Evolutionary conservation across 2,329 filamentous ascomycete genomes (phyloP), one percentile per base, ranked within the genome.

Genomic region (Fusarium sp.): DNA sequence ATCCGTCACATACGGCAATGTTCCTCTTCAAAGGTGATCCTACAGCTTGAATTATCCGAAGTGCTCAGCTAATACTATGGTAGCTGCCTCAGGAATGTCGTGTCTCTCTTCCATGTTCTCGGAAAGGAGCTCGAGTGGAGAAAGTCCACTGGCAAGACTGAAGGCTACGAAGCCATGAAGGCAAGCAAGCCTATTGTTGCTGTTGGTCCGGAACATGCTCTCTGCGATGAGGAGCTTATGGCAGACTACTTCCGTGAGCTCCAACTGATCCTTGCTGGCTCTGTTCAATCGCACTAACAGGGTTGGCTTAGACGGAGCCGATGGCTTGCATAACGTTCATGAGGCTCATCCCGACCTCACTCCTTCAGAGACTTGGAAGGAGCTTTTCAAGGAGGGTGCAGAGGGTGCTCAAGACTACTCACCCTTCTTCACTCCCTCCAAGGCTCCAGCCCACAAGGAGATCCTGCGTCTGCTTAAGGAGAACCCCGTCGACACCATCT

Each of bases 1-100:
- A 66, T 97, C 95, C 2, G 89, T 98, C 69, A 98, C 95, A 1
- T 98, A 96, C 82, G 96, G 96, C 66, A 99, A 99, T 80, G 94
- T 98, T 24, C 91, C 95, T 76, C 90, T 98, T 18, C 88, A 95
- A 72, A 95, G 91, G 93, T 94, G 82, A 57, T 27, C 10, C 13
- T 29, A 35, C 14, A 22, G 13, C 69, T 84, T 74, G 13, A 16
- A 16, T 58, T 35, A 59, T 27, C 7, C 40, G 5, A 6, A 11
- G 22, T 20, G 22, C 24, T 11, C 18, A 18, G 9, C 60, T 76
- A 29, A 76, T 29, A 8, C 27, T 31, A 0, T 16, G 6, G 9
- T 42, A 95, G 93, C 82, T 98, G 95, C 78, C 87, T 98, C 60
- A 91, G 93, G 60, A 99, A 99, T 83, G 92, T 93, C 18, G 92